These are phyloP conservation scores for Spergularia azorica DNA, from an alignment of 179 eudicot genomes.

Conservation along the genomic window DNA sequence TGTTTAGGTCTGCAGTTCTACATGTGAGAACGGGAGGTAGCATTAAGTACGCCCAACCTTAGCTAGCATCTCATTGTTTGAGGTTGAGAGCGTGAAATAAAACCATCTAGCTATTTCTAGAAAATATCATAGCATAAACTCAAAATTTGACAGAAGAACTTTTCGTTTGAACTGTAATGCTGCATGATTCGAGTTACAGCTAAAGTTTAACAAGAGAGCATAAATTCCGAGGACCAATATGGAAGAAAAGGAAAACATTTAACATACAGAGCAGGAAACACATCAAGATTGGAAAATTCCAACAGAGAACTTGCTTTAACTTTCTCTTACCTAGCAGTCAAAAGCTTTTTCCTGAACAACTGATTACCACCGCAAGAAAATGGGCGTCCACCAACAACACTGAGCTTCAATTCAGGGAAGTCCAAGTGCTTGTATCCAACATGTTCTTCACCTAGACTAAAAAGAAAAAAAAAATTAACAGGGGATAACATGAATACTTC, in stretches of 20 bases:
- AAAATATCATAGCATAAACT: neutral
- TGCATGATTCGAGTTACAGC: neutral
- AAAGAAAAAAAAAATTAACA: constrained; percentile 15
- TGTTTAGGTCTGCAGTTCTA: neutral
- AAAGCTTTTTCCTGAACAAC: constrained; percentile 61
- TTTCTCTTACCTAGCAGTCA: constrained; percentile 58
- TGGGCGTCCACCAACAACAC: constrained; percentile 93
- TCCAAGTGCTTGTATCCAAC: constrained; percentile 78
- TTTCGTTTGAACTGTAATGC: neutral
- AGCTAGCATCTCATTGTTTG: neutral
- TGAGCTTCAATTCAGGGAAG: constrained; percentile 67
- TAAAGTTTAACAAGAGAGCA: neutral
- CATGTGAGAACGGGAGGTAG: neutral
- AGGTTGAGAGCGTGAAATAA: neutral
- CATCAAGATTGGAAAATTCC: neutral
- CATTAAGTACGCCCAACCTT: neutral
- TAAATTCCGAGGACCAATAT: neutral
- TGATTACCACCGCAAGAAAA: constrained; percentile 79
- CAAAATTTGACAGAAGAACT: neutral
- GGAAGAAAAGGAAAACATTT: constrained; percentile 1
- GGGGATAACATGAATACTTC: neutral
- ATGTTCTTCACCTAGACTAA: constrained; percentile 85
- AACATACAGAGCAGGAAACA: constrained; percentile 9
- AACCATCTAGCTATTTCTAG: neutral
- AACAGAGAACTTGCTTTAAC: constrained; percentile 10